These are phyloP conservation scores for Pleurotus citrinopileatus DNA, from an alignment of 768 basidiomycete genomes.

Conservation along the genomic window DNA sequence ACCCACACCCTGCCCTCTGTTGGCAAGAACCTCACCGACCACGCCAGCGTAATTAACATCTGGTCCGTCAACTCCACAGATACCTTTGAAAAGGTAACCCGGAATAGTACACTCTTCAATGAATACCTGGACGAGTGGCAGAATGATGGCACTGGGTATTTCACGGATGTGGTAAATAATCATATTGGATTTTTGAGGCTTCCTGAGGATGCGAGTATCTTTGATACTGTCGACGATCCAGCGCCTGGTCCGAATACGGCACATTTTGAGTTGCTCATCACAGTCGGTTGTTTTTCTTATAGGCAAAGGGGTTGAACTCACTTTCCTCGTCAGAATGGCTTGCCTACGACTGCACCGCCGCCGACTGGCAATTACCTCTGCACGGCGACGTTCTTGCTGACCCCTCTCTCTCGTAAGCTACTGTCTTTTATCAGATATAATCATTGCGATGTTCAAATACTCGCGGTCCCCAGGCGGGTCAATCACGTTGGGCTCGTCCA, in stretches of 20 bases:
- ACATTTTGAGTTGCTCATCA: slow-evolving; percentile 31
- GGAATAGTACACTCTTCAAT: no score
- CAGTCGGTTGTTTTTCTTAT: slow-evolving; percentile 18
- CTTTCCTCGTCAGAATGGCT: slow-evolving; percentile 1
- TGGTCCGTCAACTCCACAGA: slow-evolving; percentile 10
- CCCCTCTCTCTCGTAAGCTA: slow-evolving; percentile 34
- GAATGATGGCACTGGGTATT: no score
- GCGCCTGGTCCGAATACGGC: slow-evolving; percentile 30
- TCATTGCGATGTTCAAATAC: not conserved
- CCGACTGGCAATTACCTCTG: slow-evolving; percentile 16
- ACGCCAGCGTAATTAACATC: slow-evolving; percentile 8
- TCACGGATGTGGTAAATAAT: slow-evolving; percentile 9
- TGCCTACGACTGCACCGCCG: slow-evolving; percentile 6
- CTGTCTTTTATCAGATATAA: not conserved
- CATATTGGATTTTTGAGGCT: not conserved
- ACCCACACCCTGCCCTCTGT: slow-evolving; percentile 19
- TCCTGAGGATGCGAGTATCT: no score
- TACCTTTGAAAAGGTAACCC: slow-evolving; percentile 9
- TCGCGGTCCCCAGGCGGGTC: slow-evolving; percentile 19
- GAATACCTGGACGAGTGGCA: no score
- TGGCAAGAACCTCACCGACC: slow-evolving; percentile 25
- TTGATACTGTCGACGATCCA: slow-evolving; percentile 23
- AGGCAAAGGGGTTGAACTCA: slow-evolving; percentile 12
- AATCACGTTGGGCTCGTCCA: slow-evolving; percentile 20
- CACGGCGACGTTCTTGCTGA: slow-evolving; percentile 20